Evolutionary conservation across 108 stramenopile species (phyloP), one percentile per base, ranked within the genome.

Genomic region (Fragilariopsis cylindrus): DNA sequence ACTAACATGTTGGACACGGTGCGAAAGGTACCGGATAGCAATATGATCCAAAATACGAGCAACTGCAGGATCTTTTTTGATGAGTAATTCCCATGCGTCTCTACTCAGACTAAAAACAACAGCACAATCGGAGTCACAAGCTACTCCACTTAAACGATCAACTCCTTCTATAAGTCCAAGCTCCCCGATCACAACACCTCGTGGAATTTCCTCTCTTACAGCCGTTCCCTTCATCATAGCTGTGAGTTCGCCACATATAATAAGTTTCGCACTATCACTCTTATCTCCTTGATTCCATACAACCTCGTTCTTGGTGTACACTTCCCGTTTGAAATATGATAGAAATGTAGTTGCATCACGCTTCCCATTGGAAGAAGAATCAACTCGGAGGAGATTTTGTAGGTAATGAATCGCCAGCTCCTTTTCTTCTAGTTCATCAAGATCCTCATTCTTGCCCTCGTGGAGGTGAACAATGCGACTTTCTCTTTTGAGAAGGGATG

Each of bases 1-100:
- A 72, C 80, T 90, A 42, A 87, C 88, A 69, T 88, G 92, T 70
- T 93, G 92, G 7, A 90, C 88, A 4, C 89, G 69, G 55, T 87
- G 81, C 1, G 88, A 70, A 55, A 93, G 74, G 57, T 93, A 93
- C 60, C 88, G 85, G 65, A 93, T 87, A 9, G 81, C 82, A 72
- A 93, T 72, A 12, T 66, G 48, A 70, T 90, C 84, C 30, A 91
- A 77, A 43, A 77, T 56, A 15, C 76, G 57, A 11, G 90, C 88
- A 9, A 87, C 62, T 19, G 68, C 70, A 0, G 87, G 90, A 46
- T 88, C 49, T 21, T 75, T 56, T 13, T 56, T 55, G 15, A 66
- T 68, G 53, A 93, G 55, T 5, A 42, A 4, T 9, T 84, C 56
- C 78, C 83, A 93, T 15, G 69, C 65, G 7, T 81, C 84, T 60